Evolutionary conservation across 2,329 filamentous ascomycete species (phyloP).

Genomic region (Exophiala spinifera): DNA sequence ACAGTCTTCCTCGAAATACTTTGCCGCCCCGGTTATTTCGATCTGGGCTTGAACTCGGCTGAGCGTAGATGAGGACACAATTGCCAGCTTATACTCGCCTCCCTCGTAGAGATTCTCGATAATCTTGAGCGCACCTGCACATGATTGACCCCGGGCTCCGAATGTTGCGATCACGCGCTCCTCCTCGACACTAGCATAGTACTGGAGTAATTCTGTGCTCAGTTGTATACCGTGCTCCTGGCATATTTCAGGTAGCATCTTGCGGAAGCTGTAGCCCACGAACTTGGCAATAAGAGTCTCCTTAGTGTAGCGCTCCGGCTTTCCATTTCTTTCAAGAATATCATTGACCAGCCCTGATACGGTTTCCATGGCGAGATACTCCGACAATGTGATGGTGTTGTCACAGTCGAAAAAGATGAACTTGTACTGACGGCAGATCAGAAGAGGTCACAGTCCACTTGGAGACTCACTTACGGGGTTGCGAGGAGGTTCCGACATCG

Average conservation of each 20-base stretch:
- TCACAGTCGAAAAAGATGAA: slow-evolving; percentile 71
- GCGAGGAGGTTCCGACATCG: neutral
- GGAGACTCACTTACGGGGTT: neutral
- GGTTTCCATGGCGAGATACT: slow-evolving; percentile 86
- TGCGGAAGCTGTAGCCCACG: slow-evolving; percentile 90
- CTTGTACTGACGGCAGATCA: slow-evolving; percentile 53
- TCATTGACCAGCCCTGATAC: slow-evolving; percentile 87
- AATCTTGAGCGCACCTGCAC: slow-evolving; percentile 64
- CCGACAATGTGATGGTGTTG: slow-evolving; percentile 91
- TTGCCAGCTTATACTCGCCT: slow-evolving; percentile 68
- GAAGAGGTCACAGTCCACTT: neutral
- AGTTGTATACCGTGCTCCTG: slow-evolving; percentile 72
- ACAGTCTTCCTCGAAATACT: slow-evolving; percentile 71
- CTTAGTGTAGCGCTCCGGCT: slow-evolving; percentile 70
- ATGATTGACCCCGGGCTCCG: slow-evolving; percentile 63
- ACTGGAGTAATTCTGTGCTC: slow-evolving; percentile 64
- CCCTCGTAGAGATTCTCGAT: slow-evolving; percentile 62
- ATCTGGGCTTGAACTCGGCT: slow-evolving; percentile 74
- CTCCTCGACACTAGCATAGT: slow-evolving; percentile 73
- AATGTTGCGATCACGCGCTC: slow-evolving; percentile 81
- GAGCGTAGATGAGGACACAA: slow-evolving; percentile 78
- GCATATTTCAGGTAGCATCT: slow-evolving; percentile 78
- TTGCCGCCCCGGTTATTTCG: slow-evolving; percentile 72
- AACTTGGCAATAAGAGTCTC: slow-evolving; percentile 78
- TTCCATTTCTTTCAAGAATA: slow-evolving; percentile 66